Percentiles rank a stretch among this genome's conserved stretches.
These are phyloP conservation scores for Clarireedia hainanense DNA, from an alignment of 2,329 filamentous ascomycete species.

Conservation along the genomic window DNA sequence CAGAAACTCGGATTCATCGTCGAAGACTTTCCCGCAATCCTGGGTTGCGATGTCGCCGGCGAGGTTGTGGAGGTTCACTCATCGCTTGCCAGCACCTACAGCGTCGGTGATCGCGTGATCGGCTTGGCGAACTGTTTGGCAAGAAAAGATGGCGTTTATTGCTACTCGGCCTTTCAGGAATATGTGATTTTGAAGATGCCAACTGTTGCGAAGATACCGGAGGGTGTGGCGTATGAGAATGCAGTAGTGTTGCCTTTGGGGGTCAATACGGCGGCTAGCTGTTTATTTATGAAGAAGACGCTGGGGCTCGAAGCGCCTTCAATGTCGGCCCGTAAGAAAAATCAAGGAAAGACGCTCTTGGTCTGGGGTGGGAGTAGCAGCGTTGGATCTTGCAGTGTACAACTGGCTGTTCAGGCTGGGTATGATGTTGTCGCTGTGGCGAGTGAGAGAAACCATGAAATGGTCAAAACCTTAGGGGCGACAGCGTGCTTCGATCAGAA, in stretches of 20 bases:
- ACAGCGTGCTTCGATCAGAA: slow-evolving; percentile 34
- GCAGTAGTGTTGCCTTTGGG: slow-evolving; percentile 27
- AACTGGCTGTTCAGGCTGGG: slow-evolving; percentile 28
- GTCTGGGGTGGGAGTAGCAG: slow-evolving; percentile 21
- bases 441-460: slow-evolving; percentile 30
- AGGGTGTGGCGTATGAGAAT: slow-evolving; percentile 23
- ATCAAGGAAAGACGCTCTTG: slow-evolving; percentile 13
- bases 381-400: slow-evolving; percentile 15
- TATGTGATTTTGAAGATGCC: slow-evolving; percentile 19
- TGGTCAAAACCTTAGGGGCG: slow-evolving; percentile 33
- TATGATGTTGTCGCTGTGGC: slow-evolving; percentile 33
- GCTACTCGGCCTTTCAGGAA: slow-evolving; percentile 24
- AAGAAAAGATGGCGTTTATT: slow-evolving; percentile 15
- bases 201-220: slow-evolving; percentile 22
- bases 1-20: slow-evolving; percentile 6
- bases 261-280: slow-evolving; percentile 26
- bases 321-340: background rate
- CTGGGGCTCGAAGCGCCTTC: slow-evolving; percentile 6
- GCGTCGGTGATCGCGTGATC: slow-evolving; percentile 37
- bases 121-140: slow-evolving; percentile 18
- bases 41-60: slow-evolving; percentile 37
- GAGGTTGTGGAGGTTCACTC: slow-evolving; percentile 31
- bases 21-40: slow-evolving; percentile 30
- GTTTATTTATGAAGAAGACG: slow-evolving; percentile 22
- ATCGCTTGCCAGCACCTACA: slow-evolving; percentile 27